A percentile compares a stretch with the other conserved stretches of the same genome.
Evolutionary conservation across 768 basidiomycete genomes (phyloP).

Genomic region (Nidularia pulvinata): DNA sequence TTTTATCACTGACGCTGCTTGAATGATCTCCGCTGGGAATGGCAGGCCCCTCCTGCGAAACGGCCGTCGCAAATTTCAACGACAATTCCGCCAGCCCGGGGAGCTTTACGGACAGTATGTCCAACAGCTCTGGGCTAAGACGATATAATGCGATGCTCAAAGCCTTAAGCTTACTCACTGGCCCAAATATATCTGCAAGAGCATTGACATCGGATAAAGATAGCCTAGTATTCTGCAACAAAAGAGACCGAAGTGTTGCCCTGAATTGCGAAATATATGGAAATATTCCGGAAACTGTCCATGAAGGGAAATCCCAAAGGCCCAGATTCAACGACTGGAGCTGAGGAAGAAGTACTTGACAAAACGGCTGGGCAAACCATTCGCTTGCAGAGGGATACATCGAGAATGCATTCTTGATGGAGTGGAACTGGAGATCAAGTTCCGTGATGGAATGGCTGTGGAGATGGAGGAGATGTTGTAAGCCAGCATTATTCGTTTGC

Average conservation of each 20-base stretch:
- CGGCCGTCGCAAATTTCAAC: neutral
- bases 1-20: neutral
- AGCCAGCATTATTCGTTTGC: constrained; percentile 10
- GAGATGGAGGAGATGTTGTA: constrained; percentile 13
- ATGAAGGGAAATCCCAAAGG: neutral
- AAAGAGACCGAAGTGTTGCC: neutral
- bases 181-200: neutral
- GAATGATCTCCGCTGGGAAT: neutral
- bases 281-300: neutral
- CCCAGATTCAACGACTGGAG: neutral
- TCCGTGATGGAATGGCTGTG: constrained; percentile 12
- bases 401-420: neutral
- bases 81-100: neutral
- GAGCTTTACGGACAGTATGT: neutral
- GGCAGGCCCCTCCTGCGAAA: neutral
- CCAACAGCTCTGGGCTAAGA: neutral
- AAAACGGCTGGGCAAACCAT: neutral
- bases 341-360: neutral
- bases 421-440: constrained; percentile 7
- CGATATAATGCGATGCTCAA: neutral
- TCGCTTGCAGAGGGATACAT: neutral
- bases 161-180: neutral
- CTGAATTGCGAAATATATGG: neutral
- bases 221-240: neutral
- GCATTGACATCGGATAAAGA: neutral